Base-by-base conservation (phyloP, 1,284 basidiomycete species). In the Trametes versicolor region DNA sequence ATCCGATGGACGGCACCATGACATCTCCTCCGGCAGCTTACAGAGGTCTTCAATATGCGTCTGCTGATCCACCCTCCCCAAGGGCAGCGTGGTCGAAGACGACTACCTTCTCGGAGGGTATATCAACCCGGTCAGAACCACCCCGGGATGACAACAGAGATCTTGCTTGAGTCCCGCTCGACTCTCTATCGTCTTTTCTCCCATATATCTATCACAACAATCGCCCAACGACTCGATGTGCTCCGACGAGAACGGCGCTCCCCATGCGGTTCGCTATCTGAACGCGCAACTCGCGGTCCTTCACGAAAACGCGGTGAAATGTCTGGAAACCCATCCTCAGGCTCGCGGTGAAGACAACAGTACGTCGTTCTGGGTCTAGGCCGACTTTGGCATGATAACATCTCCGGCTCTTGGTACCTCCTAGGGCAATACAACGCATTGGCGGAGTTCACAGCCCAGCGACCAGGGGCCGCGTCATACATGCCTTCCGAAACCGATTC, bases 251-350 rank as follows among this genome's bases (percentile, higher is more conserved):
- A 78, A 78, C 63, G 68, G 67, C 25, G 77, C 76, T 4, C 68
- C 70, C 13, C 71, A 74, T 45, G 71, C 73, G 4, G 67, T 64
- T n/a, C 73, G 72, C 21, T 78, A 77, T 51, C 68, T 78, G 62
- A 77, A 76, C 62, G 71, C 74, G 5, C 77, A 78, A 60, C 70
- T 77, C 41, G 43, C 65, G 3, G 72, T 72, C 3, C 72, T 76
- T 19, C 73, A 73, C 58, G 64, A 74, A 25, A 76, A 74, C 48
- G 71, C 74, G 12, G 29, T 60, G 21, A 67, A 70, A 32, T 77
- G 76, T 58, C 62, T 72, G 15, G 56, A 68, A n/a, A 58, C 72
- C 41, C 71, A 73, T 21, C 64, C 62, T 12, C 62, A 64, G n/a
- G 65, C 66, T 1, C 45, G 52, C 13, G 47, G 53, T 10, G 59